These are phyloP conservation scores for Penicillium sp. DNA, from an alignment of 2,329 filamentous ascomycete genomes.

Conservation along the genomic window DNA sequence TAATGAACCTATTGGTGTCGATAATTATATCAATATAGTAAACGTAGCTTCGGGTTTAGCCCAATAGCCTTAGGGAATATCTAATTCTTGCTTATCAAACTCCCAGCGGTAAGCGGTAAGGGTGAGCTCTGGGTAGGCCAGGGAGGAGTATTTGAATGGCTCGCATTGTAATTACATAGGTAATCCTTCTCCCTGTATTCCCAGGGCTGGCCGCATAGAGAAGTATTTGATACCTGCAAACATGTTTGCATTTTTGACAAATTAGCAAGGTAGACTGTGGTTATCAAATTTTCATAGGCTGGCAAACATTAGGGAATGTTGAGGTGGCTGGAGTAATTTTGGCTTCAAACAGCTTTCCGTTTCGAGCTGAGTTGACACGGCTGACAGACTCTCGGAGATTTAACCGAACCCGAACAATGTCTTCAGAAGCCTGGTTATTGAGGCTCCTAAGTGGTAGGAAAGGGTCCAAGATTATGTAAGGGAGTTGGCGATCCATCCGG, in stretches of 20 bases:
- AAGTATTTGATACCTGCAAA: neutral
- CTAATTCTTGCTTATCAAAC: neutral
- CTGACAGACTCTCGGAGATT: neutral
- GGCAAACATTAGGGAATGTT: neutral
- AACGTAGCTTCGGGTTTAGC: neutral
- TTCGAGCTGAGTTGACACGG: neutral
- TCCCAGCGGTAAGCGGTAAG: neutral
- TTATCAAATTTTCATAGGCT: neutral
- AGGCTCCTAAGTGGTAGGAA: no score
- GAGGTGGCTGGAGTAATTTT: constrained; percentile 1
- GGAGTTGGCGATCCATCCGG: neutral
- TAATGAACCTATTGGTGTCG: neutral
- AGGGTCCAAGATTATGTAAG: neutral
- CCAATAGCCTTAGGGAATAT: neutral
- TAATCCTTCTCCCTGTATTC: neutral
- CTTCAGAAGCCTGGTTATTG: neutral
- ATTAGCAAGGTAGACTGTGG: neutral
- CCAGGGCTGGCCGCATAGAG: neutral
- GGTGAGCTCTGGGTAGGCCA: neutral
- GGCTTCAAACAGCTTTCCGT: neutral
- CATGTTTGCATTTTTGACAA: constrained; percentile 14
- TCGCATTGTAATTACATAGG: neutral
- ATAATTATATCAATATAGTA: neutral
- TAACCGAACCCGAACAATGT: neutral
- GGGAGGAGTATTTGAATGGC: neutral